phyloP scores from a whole-genome alignment of 179 eudicot species.

The Nepenthes alata region DNA sequence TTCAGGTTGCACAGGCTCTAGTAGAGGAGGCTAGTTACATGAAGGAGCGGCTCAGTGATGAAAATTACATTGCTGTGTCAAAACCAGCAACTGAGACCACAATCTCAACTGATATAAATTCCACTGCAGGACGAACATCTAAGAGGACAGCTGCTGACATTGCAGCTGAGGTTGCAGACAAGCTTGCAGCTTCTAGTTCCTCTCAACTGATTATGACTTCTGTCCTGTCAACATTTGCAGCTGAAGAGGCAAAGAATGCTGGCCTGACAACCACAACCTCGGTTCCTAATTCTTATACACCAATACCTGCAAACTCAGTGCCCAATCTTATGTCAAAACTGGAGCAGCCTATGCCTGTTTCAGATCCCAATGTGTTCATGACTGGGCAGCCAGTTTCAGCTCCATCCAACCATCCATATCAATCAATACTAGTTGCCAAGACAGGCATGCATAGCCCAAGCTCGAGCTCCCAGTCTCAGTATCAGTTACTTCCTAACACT shows the following conservation, averaged over 20 bases:
- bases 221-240: slow-evolving; percentile 89
- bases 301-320: slow-evolving; percentile 11
- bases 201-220: slow-evolving; percentile 88
- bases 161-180: slow-evolving; percentile 94
- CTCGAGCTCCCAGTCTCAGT: slow-evolving; percentile 32
- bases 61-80: slow-evolving; percentile 31
- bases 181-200: slow-evolving; percentile 79
- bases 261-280: slow-evolving; percentile 37
- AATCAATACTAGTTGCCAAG: slow-evolving; percentile 34
- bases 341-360: slow-evolving; percentile 22
- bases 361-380: slow-evolving; percentile 15
- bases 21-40: slow-evolving; percentile 54
- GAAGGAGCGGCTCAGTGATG: slow-evolving; percentile 55
- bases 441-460: slow-evolving; percentile 27
- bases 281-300: slow-evolving; percentile 24
- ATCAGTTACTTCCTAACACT: slow-evolving; percentile 29
- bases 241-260: slow-evolving; percentile 70
- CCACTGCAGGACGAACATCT: slow-evolving; percentile 26
- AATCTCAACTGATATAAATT: slow-evolving; percentile 12
- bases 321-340: slow-evolving; percentile 18
- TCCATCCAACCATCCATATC: slow-evolving; percentile 32
- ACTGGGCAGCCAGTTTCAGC: neutral
- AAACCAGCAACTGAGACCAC: slow-evolving; percentile 19
- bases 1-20: slow-evolving; percentile 79
- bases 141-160: slow-evolving; percentile 68